Conservation (phyloP, 1,139 yeast species). For the Protomyces inouyei region DNA sequence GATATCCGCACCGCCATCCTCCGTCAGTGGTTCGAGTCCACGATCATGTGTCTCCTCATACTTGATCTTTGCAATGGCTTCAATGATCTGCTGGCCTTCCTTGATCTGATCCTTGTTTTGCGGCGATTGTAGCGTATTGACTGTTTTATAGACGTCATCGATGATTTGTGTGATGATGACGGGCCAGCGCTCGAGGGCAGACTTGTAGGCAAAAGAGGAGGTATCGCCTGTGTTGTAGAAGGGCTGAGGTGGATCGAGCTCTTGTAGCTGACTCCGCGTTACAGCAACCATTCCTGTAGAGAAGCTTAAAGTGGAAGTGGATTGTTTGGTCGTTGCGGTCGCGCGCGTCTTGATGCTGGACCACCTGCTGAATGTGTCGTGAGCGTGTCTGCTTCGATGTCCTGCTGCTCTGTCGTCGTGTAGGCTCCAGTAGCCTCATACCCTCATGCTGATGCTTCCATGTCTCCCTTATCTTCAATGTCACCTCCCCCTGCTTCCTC, state of each 20-base stretch:
- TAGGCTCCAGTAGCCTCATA: not conserved
- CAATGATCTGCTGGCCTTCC: constrained; percentile 41
- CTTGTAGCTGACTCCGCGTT: constrained; percentile 1
- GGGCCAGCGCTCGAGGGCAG: constrained; percentile 85
- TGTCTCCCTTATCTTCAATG: no score
- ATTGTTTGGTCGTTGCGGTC: no score
- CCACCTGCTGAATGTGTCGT: no score
- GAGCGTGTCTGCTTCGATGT: not conserved
- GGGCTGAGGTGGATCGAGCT: constrained; percentile 9
- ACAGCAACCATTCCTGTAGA: not conserved
- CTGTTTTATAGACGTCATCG: constrained; percentile 51
- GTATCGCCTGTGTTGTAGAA: constrained; percentile 54
- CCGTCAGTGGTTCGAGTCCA: constrained; percentile 29
- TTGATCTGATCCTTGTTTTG: constrained; percentile 33
- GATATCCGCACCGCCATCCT: constrained; percentile 36
- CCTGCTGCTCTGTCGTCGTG: not conserved
- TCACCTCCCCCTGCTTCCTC: not conserved
- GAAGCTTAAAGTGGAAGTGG: no score
- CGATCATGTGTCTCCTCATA: constrained; percentile 39
- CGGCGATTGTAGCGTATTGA: not conserved
- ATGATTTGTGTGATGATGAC: constrained; percentile 60
- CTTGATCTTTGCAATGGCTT: constrained; percentile 40
- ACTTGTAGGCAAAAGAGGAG: constrained; percentile 73
- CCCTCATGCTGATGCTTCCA: not conserved
- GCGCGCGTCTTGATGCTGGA: no score